A percentile compares a stretch with the other conserved stretches of the same genome.
Conservation (phyloP, 805 yeast species). For the Pichia heedii region DNA sequence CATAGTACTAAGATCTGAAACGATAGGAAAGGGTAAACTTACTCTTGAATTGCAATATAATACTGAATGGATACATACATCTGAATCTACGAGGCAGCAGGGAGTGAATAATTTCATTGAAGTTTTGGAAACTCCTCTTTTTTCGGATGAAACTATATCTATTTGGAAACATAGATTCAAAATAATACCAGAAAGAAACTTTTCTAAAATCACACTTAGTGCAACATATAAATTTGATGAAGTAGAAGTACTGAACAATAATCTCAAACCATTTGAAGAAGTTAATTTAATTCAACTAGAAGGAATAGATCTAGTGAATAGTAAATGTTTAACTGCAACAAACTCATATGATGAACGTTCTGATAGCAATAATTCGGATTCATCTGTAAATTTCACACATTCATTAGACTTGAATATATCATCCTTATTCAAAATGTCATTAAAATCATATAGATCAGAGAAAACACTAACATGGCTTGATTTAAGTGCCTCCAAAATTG, state of each 20-base stretch:
- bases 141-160: neutral
- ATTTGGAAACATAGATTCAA: constrained; percentile 14
- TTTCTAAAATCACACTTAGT: constrained; percentile 11
- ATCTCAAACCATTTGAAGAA: constrained; percentile 10
- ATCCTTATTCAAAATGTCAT: constrained; percentile 23
- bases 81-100: neutral
- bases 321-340: neutral
- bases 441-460: constrained; percentile 20
- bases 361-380: constrained; percentile 3
- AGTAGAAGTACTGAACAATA: constrained; percentile 3
- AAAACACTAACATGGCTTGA: constrained; percentile 22
- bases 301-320: constrained; percentile 7
- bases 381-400: neutral
- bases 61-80: neutral
- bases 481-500: constrained; percentile 13
- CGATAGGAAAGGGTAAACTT: neutral
- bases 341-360: neutral
- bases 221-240: constrained; percentile 13
- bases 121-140: neutral
- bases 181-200: constrained; percentile 16
- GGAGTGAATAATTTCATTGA: neutral
- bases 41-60: constrained; percentile 3
- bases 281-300: constrained; percentile 11
- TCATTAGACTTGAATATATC: constrained; percentile 7
- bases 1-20: constrained; percentile 1